These are phyloP conservation scores for Pseudozyma pruni DNA, from an alignment of 1,284 basidiomycete species.

Conservation along the genomic window DNA sequence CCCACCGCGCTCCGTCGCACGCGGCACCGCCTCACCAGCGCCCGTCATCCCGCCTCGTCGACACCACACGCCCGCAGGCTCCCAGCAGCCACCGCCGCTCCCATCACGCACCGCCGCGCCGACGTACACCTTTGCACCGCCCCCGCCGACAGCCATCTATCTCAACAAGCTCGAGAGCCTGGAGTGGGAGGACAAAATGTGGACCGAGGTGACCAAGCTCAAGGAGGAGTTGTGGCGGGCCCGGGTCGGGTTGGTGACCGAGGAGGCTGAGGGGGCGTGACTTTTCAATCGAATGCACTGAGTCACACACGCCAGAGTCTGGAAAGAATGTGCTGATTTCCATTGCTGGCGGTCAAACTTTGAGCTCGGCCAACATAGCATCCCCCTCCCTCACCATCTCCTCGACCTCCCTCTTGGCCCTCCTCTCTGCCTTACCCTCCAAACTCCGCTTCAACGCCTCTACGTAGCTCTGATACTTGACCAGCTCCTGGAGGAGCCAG, in stretches of 20 bases:
- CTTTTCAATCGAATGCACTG: not conserved
- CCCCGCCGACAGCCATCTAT: constrained; percentile 18
- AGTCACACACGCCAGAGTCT: not conserved
- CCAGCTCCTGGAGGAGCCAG: constrained; percentile 87
- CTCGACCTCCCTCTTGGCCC: constrained; percentile 44
- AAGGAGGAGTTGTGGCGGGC: constrained; percentile 60
- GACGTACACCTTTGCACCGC: not conserved
- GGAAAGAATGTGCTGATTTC: too few species aligned
- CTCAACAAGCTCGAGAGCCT: constrained; percentile 32
- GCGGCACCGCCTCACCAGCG: constrained; percentile 11
- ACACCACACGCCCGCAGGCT: constrained; percentile 6
- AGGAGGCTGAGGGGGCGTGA: constrained; percentile 7
- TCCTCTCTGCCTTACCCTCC: constrained; percentile 41
- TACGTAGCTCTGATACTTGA: constrained; percentile 95
- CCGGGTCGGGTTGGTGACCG: constrained; percentile 40
- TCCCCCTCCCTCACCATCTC: constrained; percentile 41
- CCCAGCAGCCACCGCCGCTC: not conserved
- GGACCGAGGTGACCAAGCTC: constrained; percentile 57
- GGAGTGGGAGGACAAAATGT: constrained; percentile 62
- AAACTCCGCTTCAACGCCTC: constrained; percentile 74
- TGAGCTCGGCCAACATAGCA: constrained; percentile 22
- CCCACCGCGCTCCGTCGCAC: constrained; percentile 30
- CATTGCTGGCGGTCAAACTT: not conserved
- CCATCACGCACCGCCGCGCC: constrained; percentile 16
- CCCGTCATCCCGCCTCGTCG: constrained; percentile 33